Evolutionary conservation across 139 green algal species (phyloP), one percentile per base, ranked within the genome.

Genomic region (Micractinium conductrix): DNA sequence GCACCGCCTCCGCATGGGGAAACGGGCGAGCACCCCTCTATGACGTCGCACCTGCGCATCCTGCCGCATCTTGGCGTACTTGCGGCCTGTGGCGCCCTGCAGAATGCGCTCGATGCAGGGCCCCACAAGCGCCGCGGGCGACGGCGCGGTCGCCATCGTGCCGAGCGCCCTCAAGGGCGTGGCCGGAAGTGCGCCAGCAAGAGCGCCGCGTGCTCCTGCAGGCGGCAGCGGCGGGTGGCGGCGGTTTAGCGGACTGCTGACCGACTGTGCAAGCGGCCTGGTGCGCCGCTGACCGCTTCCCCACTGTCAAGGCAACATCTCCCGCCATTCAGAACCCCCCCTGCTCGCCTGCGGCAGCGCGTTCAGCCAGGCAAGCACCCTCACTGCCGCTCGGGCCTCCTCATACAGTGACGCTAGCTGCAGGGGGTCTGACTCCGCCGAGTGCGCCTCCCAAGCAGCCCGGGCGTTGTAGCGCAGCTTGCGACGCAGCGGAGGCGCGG

Each of bases 101-200:
- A 60, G 38, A 43, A 94, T 92, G 38, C 87, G 89, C 43, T 92
- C 85, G 9, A 94, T 86, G 42, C 85, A 90, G 12, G 91, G 89
- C 17, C 81, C 79, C 28, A 93, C 33, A 16, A 94, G 79, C 35
- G 67, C 79, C 0, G 87, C 75, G 5, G 87, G 63, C 17, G 63
- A 79, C 24, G 37, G 60, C 33, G 72, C 62, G n/a, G n/a, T n/a
- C 10, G n/a, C 58, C 48, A 72, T 79, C 42, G 38, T 65, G 43
- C 26, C 17, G 33, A 4, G 67, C 17, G 4, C 6, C 14, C 48
- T 80, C 30, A 55, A 42, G 44, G 4, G n/a, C 45, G 65, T 19
- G n/a, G 72, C 38, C 79, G 55, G 33, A 70, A 84, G 67, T 87
- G 72, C 40, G 63, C 70, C n/a, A 87, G 74, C 38, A 88, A 43